phyloP scores from a whole-genome alignment of 768 basidiomycete genomes.

The Stropharia rugosoannulata region DNA sequence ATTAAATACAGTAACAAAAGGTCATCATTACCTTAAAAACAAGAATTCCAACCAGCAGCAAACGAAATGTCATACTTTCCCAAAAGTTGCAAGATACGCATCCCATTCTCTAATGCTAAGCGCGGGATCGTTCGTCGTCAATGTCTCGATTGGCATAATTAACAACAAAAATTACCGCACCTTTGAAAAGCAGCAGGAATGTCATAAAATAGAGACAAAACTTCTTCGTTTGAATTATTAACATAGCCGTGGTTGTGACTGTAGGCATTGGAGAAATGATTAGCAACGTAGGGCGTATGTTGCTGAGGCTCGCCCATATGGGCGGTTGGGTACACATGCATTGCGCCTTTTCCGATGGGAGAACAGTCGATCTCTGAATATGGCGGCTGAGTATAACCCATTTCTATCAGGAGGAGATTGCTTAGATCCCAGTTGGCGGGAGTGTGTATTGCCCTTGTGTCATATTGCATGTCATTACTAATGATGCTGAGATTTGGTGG shows the following conservation, averaged over 20 bases:
- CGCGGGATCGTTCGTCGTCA: background rate
- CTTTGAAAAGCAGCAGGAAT: constrained; percentile 49
- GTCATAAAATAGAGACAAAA: constrained; percentile 55
- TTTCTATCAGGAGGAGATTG: constrained; percentile 24
- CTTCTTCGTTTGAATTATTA: constrained; percentile 31
- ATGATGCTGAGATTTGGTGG: background rate
- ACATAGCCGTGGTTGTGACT: background rate
- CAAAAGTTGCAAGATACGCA: constrained; percentile 11
- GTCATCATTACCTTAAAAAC: background rate
- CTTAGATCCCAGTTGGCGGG: constrained; percentile 22
- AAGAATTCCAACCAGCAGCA: background rate
- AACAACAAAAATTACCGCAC: constrained; percentile 29
- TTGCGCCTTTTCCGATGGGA: background rate
- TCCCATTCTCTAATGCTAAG: constrained; percentile 18
- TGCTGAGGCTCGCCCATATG: background rate
- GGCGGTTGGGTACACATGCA: background rate
- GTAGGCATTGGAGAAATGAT: background rate
- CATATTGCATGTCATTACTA: background rate
- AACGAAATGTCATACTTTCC: background rate
- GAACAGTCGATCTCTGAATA: background rate
- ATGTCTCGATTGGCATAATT: background rate
- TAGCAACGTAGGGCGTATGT: background rate
- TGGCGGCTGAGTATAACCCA: constrained; percentile 16
- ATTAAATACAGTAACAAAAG: background rate
- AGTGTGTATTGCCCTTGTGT: too few relatives aligned